A percentile compares a stretch with the other conserved stretches of the same genome.
Conservation (phyloP, 805 yeast species). For the Cyberlindnera xishuangbannaensis region DNA sequence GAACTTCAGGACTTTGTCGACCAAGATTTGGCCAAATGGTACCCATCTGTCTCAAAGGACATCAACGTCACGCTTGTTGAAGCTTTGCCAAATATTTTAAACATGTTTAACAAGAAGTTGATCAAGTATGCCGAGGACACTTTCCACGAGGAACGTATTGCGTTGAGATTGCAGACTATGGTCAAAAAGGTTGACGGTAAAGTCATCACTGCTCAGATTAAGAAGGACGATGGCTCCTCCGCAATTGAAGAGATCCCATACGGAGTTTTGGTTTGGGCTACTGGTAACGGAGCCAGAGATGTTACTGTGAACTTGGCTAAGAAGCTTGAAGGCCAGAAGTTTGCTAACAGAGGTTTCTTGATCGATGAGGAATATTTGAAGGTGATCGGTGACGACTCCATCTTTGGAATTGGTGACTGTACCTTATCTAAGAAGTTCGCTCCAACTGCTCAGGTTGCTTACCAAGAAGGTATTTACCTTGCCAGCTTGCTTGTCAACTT, state of each 20-base stretch:
- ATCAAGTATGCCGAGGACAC: conserved; percentile 76
- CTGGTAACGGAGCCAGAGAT: conserved; percentile 89
- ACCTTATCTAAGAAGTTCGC: conserved; percentile 81
- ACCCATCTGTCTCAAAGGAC: conserved; percentile 79
- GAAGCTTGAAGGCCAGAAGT: conserved; percentile 68
- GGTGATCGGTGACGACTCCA: conserved; percentile 69
- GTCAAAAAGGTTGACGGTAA: conserved; percentile 77
- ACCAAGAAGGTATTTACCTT: conserved; percentile 85
- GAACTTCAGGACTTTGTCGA: conserved; percentile 91
- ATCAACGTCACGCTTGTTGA: conserved; percentile 81
- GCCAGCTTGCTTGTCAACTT: conserved; percentile 65
- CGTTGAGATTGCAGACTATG: conserved; percentile 78
- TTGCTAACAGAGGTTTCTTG: conserved; percentile 85
- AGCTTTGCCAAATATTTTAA: conserved; percentile 85
- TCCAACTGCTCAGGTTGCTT: conserved; percentile 97
- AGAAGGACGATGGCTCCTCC: conserved; percentile 59
- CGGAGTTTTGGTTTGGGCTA: conserved; percentile 95
- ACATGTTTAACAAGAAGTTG: conserved; percentile 62
- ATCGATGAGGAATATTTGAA: conserved; percentile 71
- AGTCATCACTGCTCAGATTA: conserved; percentile 63
- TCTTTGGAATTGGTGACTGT: conserved; percentile 93
- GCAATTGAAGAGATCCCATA: conserved; percentile 65
- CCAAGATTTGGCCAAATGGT: conserved; percentile 85
- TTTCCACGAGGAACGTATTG: conserved; percentile 61
- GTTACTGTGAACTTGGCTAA: conserved; percentile 61